Percentiles rank a stretch among this genome's conserved stretches.
Evolutionary conservation across 2,329 filamentous ascomycete species (phyloP).

Genomic region (Fusarium siculi): DNA sequence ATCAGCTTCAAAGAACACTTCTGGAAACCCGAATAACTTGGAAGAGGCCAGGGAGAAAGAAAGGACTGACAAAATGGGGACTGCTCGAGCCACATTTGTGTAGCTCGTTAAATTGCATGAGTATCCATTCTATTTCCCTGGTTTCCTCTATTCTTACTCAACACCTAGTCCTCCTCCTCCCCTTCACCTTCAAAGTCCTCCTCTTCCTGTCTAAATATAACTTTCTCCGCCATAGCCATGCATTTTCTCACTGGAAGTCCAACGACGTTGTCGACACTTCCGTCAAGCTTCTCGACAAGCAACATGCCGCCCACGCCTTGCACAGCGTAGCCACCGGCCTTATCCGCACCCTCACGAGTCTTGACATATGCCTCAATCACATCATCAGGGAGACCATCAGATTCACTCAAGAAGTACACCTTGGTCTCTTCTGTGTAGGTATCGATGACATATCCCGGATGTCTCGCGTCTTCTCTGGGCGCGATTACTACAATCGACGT

Average conservation of each 20-base stretch:
- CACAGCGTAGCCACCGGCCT: slow-evolving; percentile 94
- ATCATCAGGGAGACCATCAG: slow-evolving; percentile 74
- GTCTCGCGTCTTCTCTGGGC: slow-evolving; percentile 80
- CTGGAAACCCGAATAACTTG: not conserved
- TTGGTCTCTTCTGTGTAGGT: slow-evolving; percentile 88
- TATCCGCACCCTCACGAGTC: slow-evolving; percentile 93
- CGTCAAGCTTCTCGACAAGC: slow-evolving; percentile 88
- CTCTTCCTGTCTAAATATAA: slow-evolving; percentile 79
- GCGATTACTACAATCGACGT: slow-evolving; percentile 87
- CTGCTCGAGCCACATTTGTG: not conserved
- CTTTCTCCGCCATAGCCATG: slow-evolving; percentile 85
- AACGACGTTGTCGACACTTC: slow-evolving; percentile 92
- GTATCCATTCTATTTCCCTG: not conserved
- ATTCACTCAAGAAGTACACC: slow-evolving; percentile 82
- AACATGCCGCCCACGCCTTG: slow-evolving; percentile 90
- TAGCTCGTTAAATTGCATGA: not conserved
- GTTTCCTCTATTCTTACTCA: not conserved
- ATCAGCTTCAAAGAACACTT: not conserved
- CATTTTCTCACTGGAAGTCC: slow-evolving; percentile 85
- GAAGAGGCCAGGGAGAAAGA: not conserved
- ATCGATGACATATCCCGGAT: slow-evolving; percentile 87
- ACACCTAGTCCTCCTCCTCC: slow-evolving; percentile 49
- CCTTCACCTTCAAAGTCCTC: slow-evolving; percentile 64
- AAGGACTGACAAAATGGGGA: not conserved
- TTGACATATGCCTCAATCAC: slow-evolving; percentile 81